phyloP scores from a whole-genome alignment of 345 rosid genomes.

The Eutrema japonicum region DNA sequence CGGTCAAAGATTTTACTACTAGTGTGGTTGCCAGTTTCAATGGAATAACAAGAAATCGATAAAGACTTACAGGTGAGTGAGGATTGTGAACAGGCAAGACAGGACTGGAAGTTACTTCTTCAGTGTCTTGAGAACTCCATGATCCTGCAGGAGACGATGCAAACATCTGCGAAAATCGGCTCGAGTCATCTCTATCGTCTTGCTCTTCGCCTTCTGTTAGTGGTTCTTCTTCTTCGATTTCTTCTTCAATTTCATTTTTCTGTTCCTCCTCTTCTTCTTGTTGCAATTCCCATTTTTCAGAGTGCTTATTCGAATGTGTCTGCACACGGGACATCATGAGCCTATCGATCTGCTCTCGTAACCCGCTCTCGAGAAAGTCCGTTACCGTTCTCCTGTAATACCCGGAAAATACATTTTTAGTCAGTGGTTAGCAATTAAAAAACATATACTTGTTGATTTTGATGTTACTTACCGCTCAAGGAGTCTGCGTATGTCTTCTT shows the following conservation, averaged over 20 bases:
- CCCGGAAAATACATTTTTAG: neutral
- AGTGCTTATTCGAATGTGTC: conserved; percentile 48
- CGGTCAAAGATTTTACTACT: neutral
- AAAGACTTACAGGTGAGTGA: conserved; percentile 32
- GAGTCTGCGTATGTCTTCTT: conserved; percentile 72
- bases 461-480: conserved; percentile 64
- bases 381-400: conserved; percentile 78
- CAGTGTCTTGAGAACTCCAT: conserved; percentile 65
- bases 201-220: conserved; percentile 35
- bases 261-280: conserved; percentile 38
- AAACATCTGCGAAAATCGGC: conserved; percentile 46
- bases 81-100: conserved; percentile 25
- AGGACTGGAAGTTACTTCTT: conserved; percentile 42
- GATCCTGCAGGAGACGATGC: conserved; percentile 45
- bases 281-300: conserved; percentile 26
- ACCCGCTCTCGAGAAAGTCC: conserved; percentile 66
- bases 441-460: neutral
- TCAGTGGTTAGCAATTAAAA: neutral
- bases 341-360: conserved; percentile 69
- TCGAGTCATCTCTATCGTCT: conserved; percentile 40
- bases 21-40: conserved; percentile 6
- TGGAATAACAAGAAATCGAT: neutral
- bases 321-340: conserved; percentile 62
- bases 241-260: conserved; percentile 12
- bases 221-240: conserved; percentile 31